These are phyloP conservation scores for Vicia sativa DNA, from an alignment of 306 rosid genomes.

Conservation along the genomic window DNA sequence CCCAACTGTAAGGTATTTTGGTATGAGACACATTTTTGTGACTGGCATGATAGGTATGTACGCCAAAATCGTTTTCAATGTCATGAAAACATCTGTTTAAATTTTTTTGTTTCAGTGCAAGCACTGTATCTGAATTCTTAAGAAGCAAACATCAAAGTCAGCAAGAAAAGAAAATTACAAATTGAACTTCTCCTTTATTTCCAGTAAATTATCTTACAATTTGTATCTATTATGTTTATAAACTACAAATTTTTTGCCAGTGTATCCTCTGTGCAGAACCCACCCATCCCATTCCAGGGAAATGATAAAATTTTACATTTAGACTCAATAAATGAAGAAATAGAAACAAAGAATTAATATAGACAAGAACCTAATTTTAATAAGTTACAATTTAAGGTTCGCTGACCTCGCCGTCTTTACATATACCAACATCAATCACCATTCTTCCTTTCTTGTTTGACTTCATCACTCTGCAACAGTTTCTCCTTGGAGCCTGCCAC, in stretches of 20 bases:
- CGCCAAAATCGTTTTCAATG: neutral
- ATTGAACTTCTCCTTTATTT: constrained; percentile 22
- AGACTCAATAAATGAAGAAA: constrained; percentile 50
- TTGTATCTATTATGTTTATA: neutral
- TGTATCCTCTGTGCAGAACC: constrained; percentile 5
- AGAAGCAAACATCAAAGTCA: neutral
- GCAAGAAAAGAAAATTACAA: neutral
- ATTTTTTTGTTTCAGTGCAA: neutral
- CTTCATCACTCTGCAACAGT: constrained; percentile 80
- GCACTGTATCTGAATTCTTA: neutral
- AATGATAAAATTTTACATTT: constrained; percentile 35
- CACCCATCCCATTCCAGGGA: constrained; percentile 20
- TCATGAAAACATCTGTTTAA: neutral
- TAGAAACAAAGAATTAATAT: constrained; percentile 36
- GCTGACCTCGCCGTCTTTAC: constrained; percentile 72
- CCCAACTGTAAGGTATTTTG: neutral
- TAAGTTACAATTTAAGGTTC: constrained; percentile 41
- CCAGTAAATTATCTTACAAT: constrained; percentile 23
- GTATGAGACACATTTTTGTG: constrained; percentile 1
- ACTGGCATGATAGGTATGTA: neutral
- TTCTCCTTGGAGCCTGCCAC: constrained; percentile 86
- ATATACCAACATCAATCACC: constrained; percentile 75
- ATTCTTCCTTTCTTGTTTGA: constrained; percentile 59
- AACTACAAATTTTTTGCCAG: constrained; percentile 38
- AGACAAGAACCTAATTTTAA: constrained; percentile 24